Percentiles rank a stretch among this genome's conserved stretches.
phyloP scores from a whole-genome alignment of 805 yeast genomes.

The Spencermartinsiella europaea region DNA sequence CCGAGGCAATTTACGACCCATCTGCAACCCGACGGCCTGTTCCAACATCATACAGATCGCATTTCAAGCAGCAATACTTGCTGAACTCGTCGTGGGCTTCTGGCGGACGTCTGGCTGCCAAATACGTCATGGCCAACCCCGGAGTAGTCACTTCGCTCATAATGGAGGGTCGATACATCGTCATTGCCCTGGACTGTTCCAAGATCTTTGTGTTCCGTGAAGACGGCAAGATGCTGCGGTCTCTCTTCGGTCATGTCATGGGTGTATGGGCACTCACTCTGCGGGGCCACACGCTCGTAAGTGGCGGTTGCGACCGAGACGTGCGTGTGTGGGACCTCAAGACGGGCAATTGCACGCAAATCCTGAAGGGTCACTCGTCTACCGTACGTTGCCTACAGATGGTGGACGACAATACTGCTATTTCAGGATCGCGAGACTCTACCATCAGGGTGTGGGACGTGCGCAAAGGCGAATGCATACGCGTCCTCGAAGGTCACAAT shows the following conservation, averaged over 20 bases:
- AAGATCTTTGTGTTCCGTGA: constrained; percentile 38
- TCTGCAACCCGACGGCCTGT: constrained; percentile 25
- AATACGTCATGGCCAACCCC: constrained; percentile 33
- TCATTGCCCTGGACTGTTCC: constrained; percentile 40
- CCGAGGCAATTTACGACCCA: constrained; percentile 33
- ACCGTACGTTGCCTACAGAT: constrained; percentile 85
- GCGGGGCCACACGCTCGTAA: constrained; percentile 82
- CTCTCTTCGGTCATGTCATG: constrained; percentile 95
- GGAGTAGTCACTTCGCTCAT: constrained; percentile 38
- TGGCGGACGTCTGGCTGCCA: constrained; percentile 38
- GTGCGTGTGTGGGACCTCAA: constrained; percentile 93
- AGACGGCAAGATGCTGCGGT: constrained; percentile 50
- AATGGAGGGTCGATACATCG: constrained; percentile 34
- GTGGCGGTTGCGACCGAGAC: constrained; percentile 95
- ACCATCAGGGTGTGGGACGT: constrained; percentile 94
- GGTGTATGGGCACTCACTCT: constrained; percentile 97
- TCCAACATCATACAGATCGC: constrained; percentile 35
- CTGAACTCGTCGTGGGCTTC: constrained; percentile 36
- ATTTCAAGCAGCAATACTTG: constrained; percentile 37
- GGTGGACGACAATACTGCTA: constrained; percentile 71
- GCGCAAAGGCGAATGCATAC: constrained; percentile 78
- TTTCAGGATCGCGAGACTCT: constrained; percentile 88
- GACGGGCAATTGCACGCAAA: constrained; percentile 79
- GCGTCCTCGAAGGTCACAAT: constrained; percentile 63
- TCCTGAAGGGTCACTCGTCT: constrained; percentile 83